These are phyloP conservation scores for Talaromyces wortmannii DNA, from an alignment of 495 filamentous ascomycete species.

Conservation along the genomic window DNA sequence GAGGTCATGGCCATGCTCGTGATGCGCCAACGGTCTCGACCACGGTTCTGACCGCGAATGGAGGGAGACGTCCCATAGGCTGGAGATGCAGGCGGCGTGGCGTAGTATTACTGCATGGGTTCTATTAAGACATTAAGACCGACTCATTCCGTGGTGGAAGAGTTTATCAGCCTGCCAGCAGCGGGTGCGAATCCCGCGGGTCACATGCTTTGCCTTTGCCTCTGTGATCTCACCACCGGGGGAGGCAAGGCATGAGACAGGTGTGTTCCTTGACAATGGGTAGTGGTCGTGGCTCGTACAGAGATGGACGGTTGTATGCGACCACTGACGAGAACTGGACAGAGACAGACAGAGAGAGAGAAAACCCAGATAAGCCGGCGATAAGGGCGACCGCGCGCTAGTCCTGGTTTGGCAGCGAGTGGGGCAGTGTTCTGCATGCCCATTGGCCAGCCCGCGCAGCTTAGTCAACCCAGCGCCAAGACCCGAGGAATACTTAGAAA, in stretches of 20 bases:
- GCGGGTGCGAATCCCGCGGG: background rate
- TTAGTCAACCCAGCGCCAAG: too few species aligned
- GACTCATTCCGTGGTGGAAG: too few species aligned
- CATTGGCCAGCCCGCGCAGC: too few species aligned
- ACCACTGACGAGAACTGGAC: too few species aligned
- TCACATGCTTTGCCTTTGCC: background rate
- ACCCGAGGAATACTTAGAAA: too few species aligned
- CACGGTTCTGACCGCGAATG: background rate
- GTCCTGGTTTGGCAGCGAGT: too few species aligned
- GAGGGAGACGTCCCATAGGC: background rate
- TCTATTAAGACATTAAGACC: too few species aligned
- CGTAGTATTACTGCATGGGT: background rate
- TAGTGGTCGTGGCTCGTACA: background rate
- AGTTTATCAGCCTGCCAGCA: background rate
- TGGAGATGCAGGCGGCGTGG: background rate
- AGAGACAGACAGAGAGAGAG: too few species aligned
- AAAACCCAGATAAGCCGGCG: too few species aligned
- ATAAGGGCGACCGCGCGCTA: too few species aligned
- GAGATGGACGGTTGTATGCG: background rate
- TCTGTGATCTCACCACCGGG: background rate
- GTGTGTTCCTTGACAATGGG: background rate
- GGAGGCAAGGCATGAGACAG: background rate
- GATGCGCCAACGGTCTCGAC: background rate
- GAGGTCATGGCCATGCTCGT: background rate
- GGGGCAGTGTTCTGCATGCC: too few species aligned